phyloP scores from a whole-genome alignment of 75 land plant species.

The Chamaecyparis obtusa region DNA sequence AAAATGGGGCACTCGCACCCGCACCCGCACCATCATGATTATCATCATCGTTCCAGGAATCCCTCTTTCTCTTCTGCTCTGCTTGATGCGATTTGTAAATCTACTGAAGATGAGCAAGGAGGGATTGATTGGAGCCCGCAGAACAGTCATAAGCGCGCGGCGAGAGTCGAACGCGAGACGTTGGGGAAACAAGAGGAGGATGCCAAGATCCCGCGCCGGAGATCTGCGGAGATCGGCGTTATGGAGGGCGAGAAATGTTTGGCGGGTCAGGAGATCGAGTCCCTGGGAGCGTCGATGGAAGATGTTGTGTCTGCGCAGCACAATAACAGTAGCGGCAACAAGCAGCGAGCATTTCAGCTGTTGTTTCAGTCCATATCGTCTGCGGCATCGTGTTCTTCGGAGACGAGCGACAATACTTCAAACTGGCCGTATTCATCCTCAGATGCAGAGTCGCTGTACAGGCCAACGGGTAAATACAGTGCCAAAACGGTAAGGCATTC shows the following conservation, averaged over 20 bases:
- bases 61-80: constrained; percentile 34
- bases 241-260: not conserved
- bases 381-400: constrained; percentile 7
- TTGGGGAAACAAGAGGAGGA: not conserved
- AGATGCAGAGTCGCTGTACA: constrained; percentile 11
- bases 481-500: constrained; percentile 1
- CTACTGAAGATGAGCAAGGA: constrained; percentile 22
- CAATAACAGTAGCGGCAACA: not conserved
- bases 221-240: not conserved
- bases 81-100: constrained; percentile 35
- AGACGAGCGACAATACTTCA: not conserved
- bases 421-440: constrained; percentile 11
- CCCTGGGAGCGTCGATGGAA: constrained; percentile 1
- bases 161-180: not conserved
- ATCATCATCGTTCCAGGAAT: constrained; percentile 3
- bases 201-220: not conserved
- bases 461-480: not conserved
- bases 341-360: not conserved
- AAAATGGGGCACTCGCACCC: not conserved
- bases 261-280: not conserved
- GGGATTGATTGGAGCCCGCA: not conserved
- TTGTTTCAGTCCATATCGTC: not conserved
- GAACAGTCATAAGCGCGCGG: not conserved
- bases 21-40: not conserved
- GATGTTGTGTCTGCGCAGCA: not conserved